Base-by-base conservation (phyloP, 176 grass and related monocot species). In the Aechmea fasciata region DNA sequence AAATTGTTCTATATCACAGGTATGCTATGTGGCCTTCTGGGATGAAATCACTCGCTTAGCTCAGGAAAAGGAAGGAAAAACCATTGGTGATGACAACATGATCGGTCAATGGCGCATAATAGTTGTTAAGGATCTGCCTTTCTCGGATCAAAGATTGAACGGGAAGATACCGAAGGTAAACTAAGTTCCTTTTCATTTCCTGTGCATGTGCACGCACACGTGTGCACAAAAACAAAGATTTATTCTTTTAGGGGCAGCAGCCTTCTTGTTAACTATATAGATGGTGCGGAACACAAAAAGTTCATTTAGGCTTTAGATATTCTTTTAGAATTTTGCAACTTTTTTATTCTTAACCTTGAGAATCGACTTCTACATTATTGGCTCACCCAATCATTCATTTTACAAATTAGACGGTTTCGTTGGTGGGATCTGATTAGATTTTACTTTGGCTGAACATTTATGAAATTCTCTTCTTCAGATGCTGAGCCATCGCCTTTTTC, bases 1-100 rank as follows among this genome's bases (percentile, higher is more conserved):
- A 22, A 61, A 55, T 55, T 55, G 33, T 55, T 12, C 6, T 55
- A n/a, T 13, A 3, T 72, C 49, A 41, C 55, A 99, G 94, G 94
- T 90, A 70, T 99, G 94, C 73, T 99, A 90, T 77, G 87, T 99
- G 71, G 86, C 84, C 81, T 99, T 99, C 71, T 99, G 94, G 87
- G 94, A 99, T 75, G 94, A 93, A 78, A 75, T 90, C 41, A 93
- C 89, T 67, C 82, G 9, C 64, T 66, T 57, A 15, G 64, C 84
- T 81, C 94, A 99, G 69, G 66, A 90, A 63, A 78, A 75, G 50
- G 83, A 82, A 84, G 84, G 94, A 25, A 87, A 88, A 75, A 72
- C 81, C 69, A 90, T 99, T 53, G 80, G 24, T 81, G 80, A 85
- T 50, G 17, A 85, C 19, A 63, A 53, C 41, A 90, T 68, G 84